A percentile compares a stretch with the other conserved stretches of the same genome.
These are phyloP conservation scores for Mallotus nudiflorus DNA, from an alignment of 345 rosid species.

Conservation along the genomic window DNA sequence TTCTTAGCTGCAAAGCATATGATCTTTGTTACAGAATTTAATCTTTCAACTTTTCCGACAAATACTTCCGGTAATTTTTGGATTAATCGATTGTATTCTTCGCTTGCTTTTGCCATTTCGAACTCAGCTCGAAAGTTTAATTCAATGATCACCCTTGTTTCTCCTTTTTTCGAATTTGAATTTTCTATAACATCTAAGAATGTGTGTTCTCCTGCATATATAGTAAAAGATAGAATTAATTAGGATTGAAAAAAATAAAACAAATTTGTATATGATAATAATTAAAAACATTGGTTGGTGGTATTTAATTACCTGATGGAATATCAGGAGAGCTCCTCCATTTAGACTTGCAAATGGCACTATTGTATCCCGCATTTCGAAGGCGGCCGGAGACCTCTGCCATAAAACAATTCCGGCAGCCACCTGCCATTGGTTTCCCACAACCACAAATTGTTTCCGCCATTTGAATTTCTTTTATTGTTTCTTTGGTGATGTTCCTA, in stretches of 20 bases:
- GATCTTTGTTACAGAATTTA: slow-evolving; percentile 35
- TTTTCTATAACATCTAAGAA: slow-evolving; percentile 42
- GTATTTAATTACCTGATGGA: slow-evolving; percentile 33
- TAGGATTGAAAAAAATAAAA: too few relatives aligned
- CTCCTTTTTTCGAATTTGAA: slow-evolving; percentile 33
- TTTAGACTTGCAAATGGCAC: slow-evolving; percentile 31
- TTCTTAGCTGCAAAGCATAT: slow-evolving; percentile 51
- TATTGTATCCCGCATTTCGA: slow-evolving; percentile 22
- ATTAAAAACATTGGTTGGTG: too few relatives aligned
- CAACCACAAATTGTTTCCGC: slow-evolving; percentile 19
- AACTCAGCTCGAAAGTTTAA: slow-evolving; percentile 49
- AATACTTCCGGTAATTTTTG: slow-evolving; percentile 43
- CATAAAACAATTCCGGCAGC: slow-evolving; percentile 37
- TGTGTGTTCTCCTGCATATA: slow-evolving; percentile 48
- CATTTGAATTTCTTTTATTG: slow-evolving; percentile 24
- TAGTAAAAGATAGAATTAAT: background rate
- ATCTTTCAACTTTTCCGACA: slow-evolving; percentile 52
- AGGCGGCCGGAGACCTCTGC: slow-evolving; percentile 26
- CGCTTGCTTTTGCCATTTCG: slow-evolving; percentile 54
- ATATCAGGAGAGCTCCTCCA: slow-evolving; percentile 32
- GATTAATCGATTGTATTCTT: slow-evolving; percentile 43
- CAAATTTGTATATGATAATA: too few relatives aligned
- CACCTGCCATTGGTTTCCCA: slow-evolving; percentile 18
- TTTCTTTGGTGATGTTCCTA: slow-evolving; percentile 27
- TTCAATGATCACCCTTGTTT: slow-evolving; percentile 45